These are phyloP conservation scores for Blastobotrys raffinosifermentans DNA, from an alignment of 1,139 yeast genomes.

Conservation along the genomic window DNA sequence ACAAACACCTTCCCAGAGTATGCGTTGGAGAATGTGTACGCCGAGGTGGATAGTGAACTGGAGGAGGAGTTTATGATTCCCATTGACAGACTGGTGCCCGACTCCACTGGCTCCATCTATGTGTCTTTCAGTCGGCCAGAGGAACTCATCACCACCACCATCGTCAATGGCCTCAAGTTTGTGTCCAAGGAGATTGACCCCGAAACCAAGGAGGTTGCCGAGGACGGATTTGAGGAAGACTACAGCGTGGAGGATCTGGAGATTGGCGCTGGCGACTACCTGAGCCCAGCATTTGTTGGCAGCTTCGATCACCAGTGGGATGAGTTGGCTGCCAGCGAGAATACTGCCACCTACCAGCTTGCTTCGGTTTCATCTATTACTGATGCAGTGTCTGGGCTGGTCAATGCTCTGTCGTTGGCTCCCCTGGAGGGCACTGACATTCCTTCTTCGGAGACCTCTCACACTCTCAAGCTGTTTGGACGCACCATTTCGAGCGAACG, in stretches of 20 bases:
- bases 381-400: slow-evolving; percentile 45
- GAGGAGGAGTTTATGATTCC: slow-evolving; percentile 69
- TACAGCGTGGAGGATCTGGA: slow-evolving; percentile 82
- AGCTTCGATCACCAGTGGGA: slow-evolving; percentile 73
- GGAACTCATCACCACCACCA: slow-evolving; percentile 43
- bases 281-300: slow-evolving; percentile 71
- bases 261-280: slow-evolving; percentile 74
- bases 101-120: slow-evolving; percentile 66
- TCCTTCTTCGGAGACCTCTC: slow-evolving; percentile 55
- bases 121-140: slow-evolving; percentile 64
- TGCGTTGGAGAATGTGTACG: slow-evolving; percentile 71
- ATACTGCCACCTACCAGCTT: slow-evolving; percentile 54
- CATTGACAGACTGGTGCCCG: slow-evolving; percentile 65
- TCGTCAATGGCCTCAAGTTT: slow-evolving; percentile 68
- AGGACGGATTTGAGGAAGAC: slow-evolving; percentile 90
- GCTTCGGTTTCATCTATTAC: slow-evolving; percentile 38
- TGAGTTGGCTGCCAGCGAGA: slow-evolving; percentile 53
- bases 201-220: slow-evolving; percentile 63
- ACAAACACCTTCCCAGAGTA: slow-evolving; percentile 78
- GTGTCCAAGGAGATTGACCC: slow-evolving; percentile 78
- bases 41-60: slow-evolving; percentile 52
- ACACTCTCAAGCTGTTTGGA: slow-evolving; percentile 76
- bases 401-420: slow-evolving; percentile 48
- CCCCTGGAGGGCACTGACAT: slow-evolving; percentile 75
- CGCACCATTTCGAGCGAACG: slow-evolving; percentile 68